Percentiles rank a stretch among this genome's conserved stretches.
These are phyloP conservation scores for Volvariella volvacea DNA, from an alignment of 1,284 basidiomycete species.

Conservation along the genomic window DNA sequence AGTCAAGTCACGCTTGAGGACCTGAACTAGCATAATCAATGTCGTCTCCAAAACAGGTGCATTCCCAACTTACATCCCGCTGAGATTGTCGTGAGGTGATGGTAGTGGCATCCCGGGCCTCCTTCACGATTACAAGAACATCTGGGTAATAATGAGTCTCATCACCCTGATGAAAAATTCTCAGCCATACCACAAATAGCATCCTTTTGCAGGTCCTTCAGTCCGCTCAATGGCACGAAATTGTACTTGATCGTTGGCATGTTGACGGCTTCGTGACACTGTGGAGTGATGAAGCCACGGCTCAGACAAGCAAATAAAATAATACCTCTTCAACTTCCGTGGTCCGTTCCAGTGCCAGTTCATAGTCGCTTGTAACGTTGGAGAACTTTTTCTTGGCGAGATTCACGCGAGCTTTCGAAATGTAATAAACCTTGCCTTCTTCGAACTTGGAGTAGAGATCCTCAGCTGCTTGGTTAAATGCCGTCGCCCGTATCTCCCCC, in stretches of 20 bases:
- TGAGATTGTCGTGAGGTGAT: conserved; percentile 65
- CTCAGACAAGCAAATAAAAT: conserved; percentile 3
- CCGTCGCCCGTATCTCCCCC: conserved; percentile 89
- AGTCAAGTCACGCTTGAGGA: conserved; percentile 82
- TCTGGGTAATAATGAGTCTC: conserved; percentile 40
- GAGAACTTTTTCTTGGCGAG: conserved; percentile 98
- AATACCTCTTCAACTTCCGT: conserved; percentile 79
- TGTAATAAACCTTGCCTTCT: conserved; percentile 91
- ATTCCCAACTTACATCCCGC: too few relatives aligned
- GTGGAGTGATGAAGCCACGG: conserved; percentile 3
- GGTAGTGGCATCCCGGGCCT: conserved; percentile 62
- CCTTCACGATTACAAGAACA: conserved; percentile 81
- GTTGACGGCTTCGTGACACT: conserved; percentile 74
- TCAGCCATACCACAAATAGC: conserved; percentile 62
- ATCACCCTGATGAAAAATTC: conserved; percentile 14
- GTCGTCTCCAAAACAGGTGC: not conserved
- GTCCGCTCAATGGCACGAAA: conserved; percentile 64
- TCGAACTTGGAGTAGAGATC: conserved; percentile 79
- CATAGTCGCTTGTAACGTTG: conserved; percentile 90
- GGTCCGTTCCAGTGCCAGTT: conserved; percentile 80
- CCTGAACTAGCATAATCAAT: conserved; percentile 31
- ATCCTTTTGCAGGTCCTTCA: conserved; percentile 71
- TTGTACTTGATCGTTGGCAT: conserved; percentile 81
- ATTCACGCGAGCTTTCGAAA: conserved; percentile 88
- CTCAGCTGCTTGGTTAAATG: conserved; percentile 87